Conservation (phyloP, 257 asterid species). For the Nicotiana otophora region DNA sequence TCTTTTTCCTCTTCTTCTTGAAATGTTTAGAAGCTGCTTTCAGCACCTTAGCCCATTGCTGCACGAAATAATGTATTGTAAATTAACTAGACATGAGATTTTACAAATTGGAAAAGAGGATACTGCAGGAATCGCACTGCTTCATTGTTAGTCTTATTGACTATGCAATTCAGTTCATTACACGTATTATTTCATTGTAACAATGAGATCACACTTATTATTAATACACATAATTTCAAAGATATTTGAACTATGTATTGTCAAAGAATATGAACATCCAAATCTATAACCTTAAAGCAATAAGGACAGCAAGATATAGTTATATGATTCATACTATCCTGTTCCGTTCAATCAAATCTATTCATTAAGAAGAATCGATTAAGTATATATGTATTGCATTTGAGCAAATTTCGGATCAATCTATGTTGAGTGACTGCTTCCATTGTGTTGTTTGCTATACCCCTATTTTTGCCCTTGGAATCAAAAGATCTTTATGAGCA, state of each 20-base stretch:
- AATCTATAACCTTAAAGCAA: too few species aligned
- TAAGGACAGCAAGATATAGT: too few species aligned
- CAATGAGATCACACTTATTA: background rate
- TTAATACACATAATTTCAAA: background rate
- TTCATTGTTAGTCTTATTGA: too few species aligned
- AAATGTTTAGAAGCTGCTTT: constrained; percentile 60
- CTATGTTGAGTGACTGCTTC: background rate
- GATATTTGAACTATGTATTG: too few species aligned
- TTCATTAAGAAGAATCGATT: background rate
- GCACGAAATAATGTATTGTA: background rate
- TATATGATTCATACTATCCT: background rate
- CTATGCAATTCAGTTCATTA: background rate
- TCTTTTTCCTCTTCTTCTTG: constrained; percentile 57
- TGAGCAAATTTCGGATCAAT: background rate
- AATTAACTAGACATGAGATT: background rate
- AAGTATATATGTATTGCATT: background rate
- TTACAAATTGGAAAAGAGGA: too few species aligned
- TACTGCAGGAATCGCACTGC: too few species aligned
- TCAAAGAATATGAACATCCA: too few species aligned
- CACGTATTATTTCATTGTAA: background rate
- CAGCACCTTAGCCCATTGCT: constrained; percentile 57
- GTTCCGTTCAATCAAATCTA: background rate
- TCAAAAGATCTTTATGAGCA: background rate
- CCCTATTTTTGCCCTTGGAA: background rate
- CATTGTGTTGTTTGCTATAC: background rate